Base-by-base conservation (phyloP, 2,329 filamentous ascomycete species). In the Xylariaceae sp. region DNA sequence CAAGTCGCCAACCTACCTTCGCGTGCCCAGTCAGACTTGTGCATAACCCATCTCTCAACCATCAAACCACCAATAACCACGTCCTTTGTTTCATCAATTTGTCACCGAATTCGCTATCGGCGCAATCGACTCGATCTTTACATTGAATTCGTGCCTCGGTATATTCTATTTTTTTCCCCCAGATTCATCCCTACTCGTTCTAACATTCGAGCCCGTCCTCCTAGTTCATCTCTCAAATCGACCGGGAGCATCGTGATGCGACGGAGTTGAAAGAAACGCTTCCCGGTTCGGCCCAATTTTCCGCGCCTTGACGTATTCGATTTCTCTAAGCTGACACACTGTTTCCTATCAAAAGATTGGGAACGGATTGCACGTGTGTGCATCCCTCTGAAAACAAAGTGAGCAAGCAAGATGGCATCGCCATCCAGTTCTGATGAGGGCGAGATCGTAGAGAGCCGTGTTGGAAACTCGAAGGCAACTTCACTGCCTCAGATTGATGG, bases 361-460 rank as follows among this genome's bases (percentile, higher is more conserved):
- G 63, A 64, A 61, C 57, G 55, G 54, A 56, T 49, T 55, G 49
- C 50, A 51, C 62, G 61, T 60, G 57, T 52, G 60, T 52, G 60
- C 56, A 46, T 61, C 41, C 46, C 54, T 60, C 51, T 45, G 55
- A 62, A 59, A 47, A 61, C 56, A 66, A 62, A 67, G 66, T 65
- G 64, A 68, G 63, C 65, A 65, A 59, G 56, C 56, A 60, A 64
- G 60, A 66, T 70, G 68, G 65, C 65, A 30, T 66, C 66, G 60
- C 62, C 71, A 64, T 75, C 75, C 65, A 89, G 86, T 75, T 89
- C 88, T 68, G 89, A 89, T 73, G 89, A 95, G 75, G 89, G 90
- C 75, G 90, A 95, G 78, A 90, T 92, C 73, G 75, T 87, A 72
- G 88, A 91, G 75, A 82, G 82, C 75, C 79, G 80, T 74, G 80